Base-by-base conservation (phyloP, 257 asterid genomes). In the Nicotiana obtusifolia region DNA sequence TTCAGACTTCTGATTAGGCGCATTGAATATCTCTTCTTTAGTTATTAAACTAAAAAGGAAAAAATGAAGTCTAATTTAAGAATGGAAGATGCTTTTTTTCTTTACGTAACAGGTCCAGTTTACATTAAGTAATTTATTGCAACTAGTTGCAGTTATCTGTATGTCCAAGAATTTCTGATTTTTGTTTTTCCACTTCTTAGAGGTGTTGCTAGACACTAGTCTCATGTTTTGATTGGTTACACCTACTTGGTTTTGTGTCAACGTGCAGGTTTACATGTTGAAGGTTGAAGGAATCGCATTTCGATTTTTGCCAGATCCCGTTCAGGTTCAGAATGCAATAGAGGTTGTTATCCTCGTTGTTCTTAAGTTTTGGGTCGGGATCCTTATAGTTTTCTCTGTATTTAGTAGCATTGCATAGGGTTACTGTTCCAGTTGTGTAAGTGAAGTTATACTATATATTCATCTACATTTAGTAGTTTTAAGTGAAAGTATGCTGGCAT, bases 281-380 rank as follows among this genome's bases (percentile, higher is more conserved):
- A 95, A 94, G 88, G 98, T 95, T 81, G 99, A 95, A 89, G 98
- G 99, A 87, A 95, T 95, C 67, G 97, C 98, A 83, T 95, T 94
- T 84, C 88, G 98, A 37, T 94, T 95, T 84, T 83, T 95, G 87
- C 99, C 99, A 47, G 98, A 95, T 88, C 97, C 98, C 17, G 91
- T 95, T 80, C 98, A 95, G 81, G 87, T 94, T 82, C 93, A 91
- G 83, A 94, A 95, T 88, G 97, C 99, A 16, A 62, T 91, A 83
- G 97, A 94, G 98, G 99, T 95, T 75, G 84, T 94, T 85, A 47
- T 35, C 26, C 16, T 0, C 0, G 0, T 49, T 24, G 24, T 17
- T 24, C 79, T 0, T 75, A 24, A 49, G 26, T 49, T 75, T 24
- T 75, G 44, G 0, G 26, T 75, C 41, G 24, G 35, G 16, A 49